phyloP scores from a whole-genome alignment of 2,329 filamentous ascomycete genomes.

The Fusarium nanum region DNA sequence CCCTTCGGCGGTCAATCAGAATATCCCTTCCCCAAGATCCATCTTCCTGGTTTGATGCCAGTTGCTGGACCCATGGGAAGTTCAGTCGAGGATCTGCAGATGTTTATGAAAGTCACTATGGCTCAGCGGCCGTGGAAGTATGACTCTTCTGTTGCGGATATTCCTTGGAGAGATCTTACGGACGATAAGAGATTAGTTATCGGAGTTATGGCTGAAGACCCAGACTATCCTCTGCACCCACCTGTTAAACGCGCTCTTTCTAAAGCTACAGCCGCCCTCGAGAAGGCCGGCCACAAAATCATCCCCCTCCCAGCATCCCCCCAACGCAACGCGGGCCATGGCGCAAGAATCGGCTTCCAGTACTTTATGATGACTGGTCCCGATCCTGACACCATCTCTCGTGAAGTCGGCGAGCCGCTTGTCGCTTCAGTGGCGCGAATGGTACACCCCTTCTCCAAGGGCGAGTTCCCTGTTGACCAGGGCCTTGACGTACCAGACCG shows the following conservation, averaged over 20 bases:
- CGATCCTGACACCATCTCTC: constrained; percentile 18
- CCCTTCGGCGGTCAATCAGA: constrained; percentile 50
- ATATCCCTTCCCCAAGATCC: constrained; percentile 30
- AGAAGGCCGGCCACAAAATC: constrained; percentile 58
- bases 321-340: constrained; percentile 16
- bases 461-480: constrained; percentile 26
- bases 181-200: constrained; percentile 50
- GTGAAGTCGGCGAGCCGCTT: constrained; percentile 35
- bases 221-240: constrained; percentile 62
- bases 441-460: constrained; percentile 33
- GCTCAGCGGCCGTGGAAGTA: constrained; percentile 57
- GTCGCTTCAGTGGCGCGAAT: constrained; percentile 32
- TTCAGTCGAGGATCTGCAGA: constrained; percentile 47
- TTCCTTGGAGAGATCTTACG: constrained; percentile 58
- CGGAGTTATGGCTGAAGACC: constrained; percentile 61
- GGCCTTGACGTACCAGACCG: background rate
- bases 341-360: constrained; percentile 37
- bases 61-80: constrained; percentile 58
- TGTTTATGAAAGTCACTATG: constrained; percentile 54
- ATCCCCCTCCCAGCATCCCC: constrained; percentile 49
- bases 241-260: constrained; percentile 60
- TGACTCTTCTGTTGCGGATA: constrained; percentile 55
- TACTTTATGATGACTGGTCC: constrained; percentile 32
- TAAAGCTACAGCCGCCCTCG: constrained; percentile 53
- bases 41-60: constrained; percentile 49